These are phyloP conservation scores for Chrysochromulina tobinii DNA, from an alignment of 78 protist genomes.

Conservation along the genomic window DNA sequence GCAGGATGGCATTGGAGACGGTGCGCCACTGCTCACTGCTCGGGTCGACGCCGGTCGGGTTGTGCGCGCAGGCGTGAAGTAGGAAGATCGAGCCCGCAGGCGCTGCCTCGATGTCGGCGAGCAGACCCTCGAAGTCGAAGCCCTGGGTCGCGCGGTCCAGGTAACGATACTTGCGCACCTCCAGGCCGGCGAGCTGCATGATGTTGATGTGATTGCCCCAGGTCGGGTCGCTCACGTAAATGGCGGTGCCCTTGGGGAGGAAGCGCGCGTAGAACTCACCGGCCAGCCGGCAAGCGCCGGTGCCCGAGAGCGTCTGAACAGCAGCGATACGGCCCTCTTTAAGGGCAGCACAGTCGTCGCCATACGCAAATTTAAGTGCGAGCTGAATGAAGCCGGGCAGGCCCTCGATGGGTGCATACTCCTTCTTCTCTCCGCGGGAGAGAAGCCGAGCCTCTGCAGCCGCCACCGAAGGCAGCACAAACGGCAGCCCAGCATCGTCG, in stretches of 20 bases:
- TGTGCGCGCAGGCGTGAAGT: constrained; percentile 98
- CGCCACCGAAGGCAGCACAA: constrained; percentile 48
- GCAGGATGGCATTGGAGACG: not conserved
- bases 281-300: constrained; percentile 55
- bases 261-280: constrained; percentile 72
- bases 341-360: constrained; percentile 50
- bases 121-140: constrained; percentile 81
- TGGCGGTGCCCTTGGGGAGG: not conserved
- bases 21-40: constrained; percentile 72
- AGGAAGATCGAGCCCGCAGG: constrained; percentile 59
- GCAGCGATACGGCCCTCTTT: not conserved
- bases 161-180: constrained; percentile 61
- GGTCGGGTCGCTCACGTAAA: constrained; percentile 79
- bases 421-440: constrained; percentile 56
- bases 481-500: constrained; percentile 84
- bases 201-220: constrained; percentile 86
- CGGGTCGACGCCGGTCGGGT: constrained; percentile 99
- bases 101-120: constrained; percentile 61
- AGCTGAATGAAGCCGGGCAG: constrained; percentile 61
- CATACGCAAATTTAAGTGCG: constrained; percentile 66
- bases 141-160: constrained; percentile 67
- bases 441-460: not conserved
- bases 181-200: constrained; percentile 1
- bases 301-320: constrained; percentile 33
- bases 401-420: constrained; percentile 91